Conservation (phyloP, 306 rosid genomes). For the Ammopiptanthus mongolicus region DNA sequence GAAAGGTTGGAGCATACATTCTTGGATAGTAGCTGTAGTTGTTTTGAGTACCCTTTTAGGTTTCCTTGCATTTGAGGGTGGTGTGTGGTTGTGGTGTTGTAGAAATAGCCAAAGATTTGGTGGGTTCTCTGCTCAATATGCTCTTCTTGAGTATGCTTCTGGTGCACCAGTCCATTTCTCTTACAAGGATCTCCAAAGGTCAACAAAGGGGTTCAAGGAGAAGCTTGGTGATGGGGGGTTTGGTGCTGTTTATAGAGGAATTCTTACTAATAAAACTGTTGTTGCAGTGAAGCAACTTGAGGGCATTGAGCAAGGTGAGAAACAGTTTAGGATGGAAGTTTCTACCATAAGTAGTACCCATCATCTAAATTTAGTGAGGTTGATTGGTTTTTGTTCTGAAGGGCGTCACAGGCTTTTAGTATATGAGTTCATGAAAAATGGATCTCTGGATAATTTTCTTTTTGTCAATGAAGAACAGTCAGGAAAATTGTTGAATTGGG, state of each 20-base stretch:
- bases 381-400: constrained; percentile 83
- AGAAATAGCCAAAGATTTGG: constrained; percentile 40
- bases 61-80: constrained; percentile 52
- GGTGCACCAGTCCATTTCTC: constrained; percentile 83
- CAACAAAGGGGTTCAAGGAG: constrained; percentile 69
- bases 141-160: constrained; percentile 89
- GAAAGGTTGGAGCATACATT: constrained; percentile 29
- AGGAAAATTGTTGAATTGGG: constrained; percentile 65
- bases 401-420: constrained; percentile 75
- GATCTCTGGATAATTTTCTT: constrained; percentile 65
- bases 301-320: constrained; percentile 83
- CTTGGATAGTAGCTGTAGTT: constrained; percentile 44
- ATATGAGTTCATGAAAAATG: constrained; percentile 80
- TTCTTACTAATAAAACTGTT: constrained; percentile 57
- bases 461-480: constrained; percentile 41
- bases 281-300: constrained; percentile 85
- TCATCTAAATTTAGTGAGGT: constrained; percentile 74
- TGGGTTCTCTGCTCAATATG: constrained; percentile 53
- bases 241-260: constrained; percentile 74
- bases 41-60: constrained; percentile 44
- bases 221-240: constrained; percentile 82
- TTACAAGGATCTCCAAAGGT: constrained; percentile 59
- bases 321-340: constrained; percentile 83
- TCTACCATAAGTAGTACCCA: constrained; percentile 78
- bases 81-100: constrained; percentile 72